phyloP scores from a whole-genome alignment of 805 yeast genomes.

The Priceomyces medius region DNA sequence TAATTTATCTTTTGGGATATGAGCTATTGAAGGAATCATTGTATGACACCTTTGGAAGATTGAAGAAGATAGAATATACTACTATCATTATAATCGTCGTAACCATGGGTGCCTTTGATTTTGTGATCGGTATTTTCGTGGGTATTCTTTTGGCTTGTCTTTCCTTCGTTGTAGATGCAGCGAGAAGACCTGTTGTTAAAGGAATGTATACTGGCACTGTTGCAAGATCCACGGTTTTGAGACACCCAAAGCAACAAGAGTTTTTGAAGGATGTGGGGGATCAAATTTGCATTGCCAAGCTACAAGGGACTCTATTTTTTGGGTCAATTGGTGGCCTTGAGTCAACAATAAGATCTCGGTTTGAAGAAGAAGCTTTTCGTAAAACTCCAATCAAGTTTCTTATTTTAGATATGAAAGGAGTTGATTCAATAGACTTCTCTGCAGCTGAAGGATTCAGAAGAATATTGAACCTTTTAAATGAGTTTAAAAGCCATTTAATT shows the following conservation, averaged over 20 bases:
- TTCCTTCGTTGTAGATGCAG: constrained; percentile 92
- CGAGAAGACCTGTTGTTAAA: constrained; percentile 75
- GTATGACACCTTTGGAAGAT: constrained; percentile 77
- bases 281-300: constrained; percentile 82
- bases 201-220: constrained; percentile 84
- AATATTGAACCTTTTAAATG: constrained; percentile 72
- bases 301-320: constrained; percentile 87
- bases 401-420: constrained; percentile 81
- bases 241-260: constrained; percentile 87
- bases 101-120: constrained; percentile 94
- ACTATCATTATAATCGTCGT: constrained; percentile 86
- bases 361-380: constrained; percentile 53
- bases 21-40: constrained; percentile 86
- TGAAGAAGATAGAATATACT: constrained; percentile 72
- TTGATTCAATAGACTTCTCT: constrained; percentile 80
- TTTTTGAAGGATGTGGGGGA: constrained; percentile 83
- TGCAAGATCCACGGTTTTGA: constrained; percentile 86
- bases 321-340: constrained; percentile 96
- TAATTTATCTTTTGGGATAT: constrained; percentile 86
- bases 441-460: constrained; percentile 95
- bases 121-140: constrained; percentile 86
- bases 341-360: constrained; percentile 60
- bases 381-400: constrained; percentile 72
- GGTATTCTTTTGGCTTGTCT: constrained; percentile 91
- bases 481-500: constrained; percentile 67